phyloP scores from a whole-genome alignment of 2,329 filamentous ascomycete genomes.

The Fusarium secorum region DNA sequence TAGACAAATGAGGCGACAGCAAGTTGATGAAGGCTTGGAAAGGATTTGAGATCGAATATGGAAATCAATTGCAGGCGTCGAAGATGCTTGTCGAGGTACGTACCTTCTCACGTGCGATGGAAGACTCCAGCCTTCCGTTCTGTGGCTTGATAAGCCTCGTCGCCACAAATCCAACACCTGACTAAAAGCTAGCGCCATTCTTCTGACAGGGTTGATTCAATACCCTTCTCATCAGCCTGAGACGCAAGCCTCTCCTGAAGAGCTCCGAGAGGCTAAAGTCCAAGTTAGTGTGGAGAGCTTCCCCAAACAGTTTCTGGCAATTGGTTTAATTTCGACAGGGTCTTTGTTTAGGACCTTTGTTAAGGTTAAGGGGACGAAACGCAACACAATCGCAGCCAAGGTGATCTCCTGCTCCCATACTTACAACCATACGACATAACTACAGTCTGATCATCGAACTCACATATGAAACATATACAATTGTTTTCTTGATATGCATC shows the following conservation, averaged over 20 bases:
- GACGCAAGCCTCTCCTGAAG: slow-evolving; percentile 28
- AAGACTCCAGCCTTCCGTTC: slow-evolving; percentile 1
- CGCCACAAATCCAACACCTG: slow-evolving; percentile 3
- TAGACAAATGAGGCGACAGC: slow-evolving; percentile 1
- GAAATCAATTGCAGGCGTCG: slow-evolving; percentile 9
- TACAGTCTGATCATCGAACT: not conserved
- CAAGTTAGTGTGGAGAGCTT: slow-evolving; percentile 20
- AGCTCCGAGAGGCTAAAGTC: slow-evolving; percentile 5
- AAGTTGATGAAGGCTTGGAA: slow-evolving; percentile 29
- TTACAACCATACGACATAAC: not conserved
- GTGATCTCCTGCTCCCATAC: slow-evolving; percentile 22
- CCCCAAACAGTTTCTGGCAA: slow-evolving; percentile 29
- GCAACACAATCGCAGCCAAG: not conserved
- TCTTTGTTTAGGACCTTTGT: not conserved
- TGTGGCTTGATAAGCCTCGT: slow-evolving; percentile 21
- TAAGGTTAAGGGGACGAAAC: slow-evolving; percentile 14
- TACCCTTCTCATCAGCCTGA: slow-evolving; percentile 8
- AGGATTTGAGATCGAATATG: slow-evolving; percentile 31
- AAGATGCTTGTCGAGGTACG: slow-evolving; percentile 23
- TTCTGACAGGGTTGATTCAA: not conserved
- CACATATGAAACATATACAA: not conserved
- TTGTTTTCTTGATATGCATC: not conserved
- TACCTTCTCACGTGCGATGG: slow-evolving; percentile 45
- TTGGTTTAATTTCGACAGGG: slow-evolving; percentile 35
- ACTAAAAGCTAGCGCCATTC: slow-evolving; percentile 5